These are phyloP conservation scores for Stereum hirsutum DNA, from an alignment of 1,284 basidiomycete genomes.

Conservation along the genomic window DNA sequence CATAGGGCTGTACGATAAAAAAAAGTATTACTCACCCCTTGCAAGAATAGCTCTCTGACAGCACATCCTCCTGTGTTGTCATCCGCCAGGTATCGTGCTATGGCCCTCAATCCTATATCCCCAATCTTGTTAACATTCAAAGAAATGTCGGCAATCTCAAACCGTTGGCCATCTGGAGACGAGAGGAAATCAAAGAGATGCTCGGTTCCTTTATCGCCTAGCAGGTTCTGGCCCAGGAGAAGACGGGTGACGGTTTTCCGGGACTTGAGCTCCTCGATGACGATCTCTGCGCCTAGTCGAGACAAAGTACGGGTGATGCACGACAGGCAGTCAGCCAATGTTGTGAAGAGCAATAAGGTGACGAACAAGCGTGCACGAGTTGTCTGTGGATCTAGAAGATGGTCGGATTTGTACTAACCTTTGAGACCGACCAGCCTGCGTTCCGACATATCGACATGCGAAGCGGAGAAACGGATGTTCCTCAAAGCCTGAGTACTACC, in stretches of 20 bases:
- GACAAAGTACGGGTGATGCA: too few species aligned
- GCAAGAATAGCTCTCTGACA: conserved; percentile 40
- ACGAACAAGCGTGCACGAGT: too few species aligned
- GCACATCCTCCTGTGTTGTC: too few species aligned
- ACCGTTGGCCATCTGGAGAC: conserved; percentile 34
- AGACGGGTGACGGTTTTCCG: conserved; percentile 39
- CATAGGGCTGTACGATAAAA: conserved; percentile 5
- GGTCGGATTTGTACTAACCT: too few species aligned
- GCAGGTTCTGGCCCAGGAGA: conserved; percentile 45
- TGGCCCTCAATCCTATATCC: conserved; percentile 41
- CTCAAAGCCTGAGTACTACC: too few species aligned
- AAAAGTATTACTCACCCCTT: conserved; percentile 36
- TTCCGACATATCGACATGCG: too few species aligned
- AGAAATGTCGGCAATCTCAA: conserved; percentile 44
- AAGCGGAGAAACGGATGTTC: too few species aligned
- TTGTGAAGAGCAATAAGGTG: too few species aligned
- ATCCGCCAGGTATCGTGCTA: conserved; percentile 40
- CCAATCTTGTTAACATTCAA: conserved; percentile 48
- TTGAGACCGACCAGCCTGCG: too few species aligned
- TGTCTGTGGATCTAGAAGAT: too few species aligned
- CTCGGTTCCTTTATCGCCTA: conserved; percentile 50
- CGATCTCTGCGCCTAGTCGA: conserved; percentile 37
- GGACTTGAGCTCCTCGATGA: conserved; percentile 35
- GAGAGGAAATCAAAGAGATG: conserved; percentile 46
- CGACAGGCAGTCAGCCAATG: too few species aligned